Evolutionary conservation across 1,284 basidiomycete species (phyloP).

Genomic region (Puccinia triticina): DNA sequence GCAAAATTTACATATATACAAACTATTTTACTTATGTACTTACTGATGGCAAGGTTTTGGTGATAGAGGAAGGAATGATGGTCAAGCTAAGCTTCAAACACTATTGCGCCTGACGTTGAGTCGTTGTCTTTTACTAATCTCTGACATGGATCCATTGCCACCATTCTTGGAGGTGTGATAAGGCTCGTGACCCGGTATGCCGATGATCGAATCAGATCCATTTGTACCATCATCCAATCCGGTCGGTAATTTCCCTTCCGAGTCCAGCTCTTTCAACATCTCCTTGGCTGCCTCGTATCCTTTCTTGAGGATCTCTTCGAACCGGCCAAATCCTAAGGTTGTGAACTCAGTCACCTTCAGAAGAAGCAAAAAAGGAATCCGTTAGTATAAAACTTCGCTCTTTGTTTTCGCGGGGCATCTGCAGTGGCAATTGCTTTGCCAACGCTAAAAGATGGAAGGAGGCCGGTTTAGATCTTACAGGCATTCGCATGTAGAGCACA

Average conservation of each 20-base stretch:
- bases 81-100: slow-evolving; percentile 10
- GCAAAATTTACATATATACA: not conserved
- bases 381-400: not conserved
- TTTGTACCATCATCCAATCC: slow-evolving; percentile 66
- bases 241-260: slow-evolving; percentile 77
- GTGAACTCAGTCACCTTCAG: slow-evolving; percentile 55
- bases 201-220: slow-evolving; percentile 51
- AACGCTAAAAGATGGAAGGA: not conserved
- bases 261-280: slow-evolving; percentile 76
- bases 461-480: slow-evolving; percentile 67
- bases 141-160: not conserved
- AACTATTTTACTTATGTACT: not conserved
- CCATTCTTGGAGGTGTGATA: not conserved
- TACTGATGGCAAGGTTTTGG: not conserved
- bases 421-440: not conserved
- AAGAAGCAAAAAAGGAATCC: slow-evolving; percentile 56
- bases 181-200: not conserved
- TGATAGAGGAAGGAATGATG: not conserved
- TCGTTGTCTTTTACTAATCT: slow-evolving; percentile 6
- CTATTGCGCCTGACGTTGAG: slow-evolving; percentile 38
- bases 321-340: slow-evolving; percentile 71
- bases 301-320: slow-evolving; percentile 70
- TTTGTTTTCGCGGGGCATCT: not conserved
- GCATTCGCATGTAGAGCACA: slow-evolving; percentile 92
- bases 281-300: slow-evolving; percentile 78